These are phyloP conservation scores for Fusarium sp. DNA, from an alignment of 2,329 filamentous ascomycete species.

Conservation along the genomic window DNA sequence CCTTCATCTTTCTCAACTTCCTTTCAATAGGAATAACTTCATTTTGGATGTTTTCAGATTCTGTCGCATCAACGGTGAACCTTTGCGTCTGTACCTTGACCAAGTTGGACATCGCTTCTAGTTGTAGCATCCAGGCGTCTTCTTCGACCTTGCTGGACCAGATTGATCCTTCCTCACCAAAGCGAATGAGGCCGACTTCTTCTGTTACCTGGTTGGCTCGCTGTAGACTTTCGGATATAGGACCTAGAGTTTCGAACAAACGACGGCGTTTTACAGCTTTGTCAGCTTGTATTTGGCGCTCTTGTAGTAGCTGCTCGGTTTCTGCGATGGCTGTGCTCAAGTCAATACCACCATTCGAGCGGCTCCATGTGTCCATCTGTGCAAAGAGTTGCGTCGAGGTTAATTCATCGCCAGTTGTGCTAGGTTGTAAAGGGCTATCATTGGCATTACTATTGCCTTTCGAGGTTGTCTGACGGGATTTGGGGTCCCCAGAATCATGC, in stretches of 20 bases:
- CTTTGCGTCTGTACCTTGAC: background rate
- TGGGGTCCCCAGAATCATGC: background rate
- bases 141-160: background rate
- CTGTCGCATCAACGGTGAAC: accelerated
- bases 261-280: background rate
- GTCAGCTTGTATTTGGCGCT: background rate
- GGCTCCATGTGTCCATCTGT: background rate
- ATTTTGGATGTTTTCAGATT: accelerated
- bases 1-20: background rate
- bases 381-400: background rate
- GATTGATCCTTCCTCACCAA: background rate
- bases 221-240: background rate
- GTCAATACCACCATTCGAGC: background rate
- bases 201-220: accelerated
- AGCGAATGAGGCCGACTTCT: accelerated
- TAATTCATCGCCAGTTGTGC: background rate
- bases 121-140: background rate
- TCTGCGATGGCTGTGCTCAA: background rate
- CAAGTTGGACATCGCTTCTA: background rate
- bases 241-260: background rate
- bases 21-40: background rate
- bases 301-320: background rate
- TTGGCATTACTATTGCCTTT: no score
- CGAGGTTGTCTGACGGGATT: background rate
- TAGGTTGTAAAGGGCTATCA: background rate